Base-by-base conservation (phyloP, 306 rosid genomes). In the Malus fusca region DNA sequence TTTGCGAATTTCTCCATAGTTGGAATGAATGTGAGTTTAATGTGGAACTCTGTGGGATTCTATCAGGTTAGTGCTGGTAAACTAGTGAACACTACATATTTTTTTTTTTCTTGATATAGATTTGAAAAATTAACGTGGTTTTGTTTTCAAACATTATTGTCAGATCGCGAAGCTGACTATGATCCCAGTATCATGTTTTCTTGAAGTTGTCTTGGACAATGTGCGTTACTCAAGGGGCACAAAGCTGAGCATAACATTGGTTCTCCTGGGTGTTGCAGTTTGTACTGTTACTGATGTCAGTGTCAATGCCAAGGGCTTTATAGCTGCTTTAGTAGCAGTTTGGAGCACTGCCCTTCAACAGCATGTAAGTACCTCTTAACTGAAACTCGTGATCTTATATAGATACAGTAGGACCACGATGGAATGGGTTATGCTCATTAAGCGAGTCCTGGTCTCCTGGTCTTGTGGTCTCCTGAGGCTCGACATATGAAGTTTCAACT, bases 1-100 rank as follows among this genome's bases (percentile, higher is more conserved):
- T 88, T 92, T 84, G 92, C 97, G 19, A 92, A 92, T 80, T 86
- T 88, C 79, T 92, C 97, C 37, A 92, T 92, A 26, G 95, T 89
- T 5, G 97, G 97, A 66, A 92, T 92, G 96, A 89, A 92, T 61
- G 90, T 89, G 69, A 92, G 97, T 83, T 84, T 92, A 70, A 92
- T 92, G 97, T 88, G 95, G 95, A 92, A 91, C 83, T 89, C 97
- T 74, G 95, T 91, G 14, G 97, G 97, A 72, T 91, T 91, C 84
- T 91, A 91, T 83, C 97, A 89, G 93, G 97, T 88, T 75, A 77
- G 64, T 75, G 51, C 42, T n/a, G 21, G 35, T 58, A 26, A 83
- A 30, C 71, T 25, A 25, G 69, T 64, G 72, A 30, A 77, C 61
- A 44, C 69, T 31, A 51, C 55, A 51, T 63, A 60, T 40, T 25